Evolutionary conservation across 169 alveolate species (phyloP).

Genomic region (Condylostoma magnum): DNA sequence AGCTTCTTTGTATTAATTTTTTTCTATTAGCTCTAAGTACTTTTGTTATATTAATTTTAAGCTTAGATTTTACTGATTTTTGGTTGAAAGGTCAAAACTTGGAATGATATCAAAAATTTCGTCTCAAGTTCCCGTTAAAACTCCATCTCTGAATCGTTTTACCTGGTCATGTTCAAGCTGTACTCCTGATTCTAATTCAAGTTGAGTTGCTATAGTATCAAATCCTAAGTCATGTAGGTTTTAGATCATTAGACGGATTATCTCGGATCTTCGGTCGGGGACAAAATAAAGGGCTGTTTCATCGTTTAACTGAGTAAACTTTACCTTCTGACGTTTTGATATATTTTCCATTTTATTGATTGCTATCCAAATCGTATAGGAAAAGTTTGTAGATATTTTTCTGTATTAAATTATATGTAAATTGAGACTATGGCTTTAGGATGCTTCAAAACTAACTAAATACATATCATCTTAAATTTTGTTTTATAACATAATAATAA

Average conservation of each 20-base stretch:
- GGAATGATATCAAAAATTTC: conserved; percentile 1
- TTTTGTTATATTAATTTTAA: conserved; percentile 30
- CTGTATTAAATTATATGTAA: too few relatives aligned
- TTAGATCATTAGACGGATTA: neutral
- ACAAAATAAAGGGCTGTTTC: neutral
- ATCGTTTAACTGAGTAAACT: neutral
- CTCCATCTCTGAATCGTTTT: conserved; percentile 23
- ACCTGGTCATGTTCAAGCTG: conserved; percentile 37
- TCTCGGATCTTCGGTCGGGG: neutral
- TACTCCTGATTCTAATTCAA: conserved; percentile 38
- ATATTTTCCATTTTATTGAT: too few relatives aligned
- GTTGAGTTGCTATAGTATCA: conserved; percentile 28
- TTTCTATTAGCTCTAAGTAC: conserved; percentile 42
- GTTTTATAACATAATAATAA: too few relatives aligned
- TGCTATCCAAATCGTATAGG: too few relatives aligned
- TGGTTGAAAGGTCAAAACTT: neutral
- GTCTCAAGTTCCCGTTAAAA: conserved; percentile 38
- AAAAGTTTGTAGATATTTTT: too few relatives aligned
- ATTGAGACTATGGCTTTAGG: too few relatives aligned
- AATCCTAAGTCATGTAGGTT: conserved; percentile 11
- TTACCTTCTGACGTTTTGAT: too few relatives aligned
- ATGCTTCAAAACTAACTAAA: too few relatives aligned
- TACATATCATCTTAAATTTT: too few relatives aligned
- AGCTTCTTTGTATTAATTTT: conserved; percentile 35
- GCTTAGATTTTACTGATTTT: conserved; percentile 21